Percentiles rank a stretch among this genome's conserved stretches.
Conservation (phyloP, 1,284 basidiomycete species). For the Chondrostereum purpureum region DNA sequence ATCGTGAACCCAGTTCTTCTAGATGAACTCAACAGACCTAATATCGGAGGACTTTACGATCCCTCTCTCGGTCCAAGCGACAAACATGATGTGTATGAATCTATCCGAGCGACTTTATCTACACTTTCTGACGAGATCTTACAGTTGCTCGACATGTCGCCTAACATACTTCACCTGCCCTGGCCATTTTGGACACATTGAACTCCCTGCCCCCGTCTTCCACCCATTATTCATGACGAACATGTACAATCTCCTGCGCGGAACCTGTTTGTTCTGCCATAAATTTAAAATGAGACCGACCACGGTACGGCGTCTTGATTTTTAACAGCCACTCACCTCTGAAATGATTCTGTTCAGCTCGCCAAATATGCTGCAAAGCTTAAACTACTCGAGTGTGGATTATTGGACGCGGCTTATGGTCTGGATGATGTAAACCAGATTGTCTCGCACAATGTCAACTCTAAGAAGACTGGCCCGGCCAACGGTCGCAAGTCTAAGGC, state of each 20-base stretch:
- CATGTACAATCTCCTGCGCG: slow-evolving; percentile 83
- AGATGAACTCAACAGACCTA: slow-evolving; percentile 92
- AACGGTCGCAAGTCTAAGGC: slow-evolving; percentile 22
- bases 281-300: slow-evolving; percentile 79
- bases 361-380: slow-evolving; percentile 84
- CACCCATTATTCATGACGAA: slow-evolving; percentile 97
- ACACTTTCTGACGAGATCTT: slow-evolving; percentile 8
- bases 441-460: slow-evolving; percentile 17
- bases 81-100: slow-evolving; percentile 80
- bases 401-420: slow-evolving; percentile 76
- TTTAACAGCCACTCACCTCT: slow-evolving; percentile 10
- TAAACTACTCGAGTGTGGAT: slow-evolving; percentile 84
- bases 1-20: slow-evolving; percentile 91
- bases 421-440: slow-evolving; percentile 58
- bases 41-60: slow-evolving; percentile 91
- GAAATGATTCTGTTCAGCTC: no score
- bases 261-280: slow-evolving; percentile 95
- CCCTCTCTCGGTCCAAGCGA: slow-evolving; percentile 90
- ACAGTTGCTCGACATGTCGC: slow-evolving; percentile 89
- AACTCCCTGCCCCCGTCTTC: slow-evolving; percentile 91
- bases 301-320: slow-evolving; percentile 47
- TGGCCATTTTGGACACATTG: slow-evolving; percentile 99
- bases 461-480: slow-evolving; percentile 15
- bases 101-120: slow-evolving; percentile 2
- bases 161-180: slow-evolving; percentile 92